These are phyloP conservation scores for Iris macrosiphon DNA, from an alignment of 106 monocot genomes.

Conservation along the genomic window DNA sequence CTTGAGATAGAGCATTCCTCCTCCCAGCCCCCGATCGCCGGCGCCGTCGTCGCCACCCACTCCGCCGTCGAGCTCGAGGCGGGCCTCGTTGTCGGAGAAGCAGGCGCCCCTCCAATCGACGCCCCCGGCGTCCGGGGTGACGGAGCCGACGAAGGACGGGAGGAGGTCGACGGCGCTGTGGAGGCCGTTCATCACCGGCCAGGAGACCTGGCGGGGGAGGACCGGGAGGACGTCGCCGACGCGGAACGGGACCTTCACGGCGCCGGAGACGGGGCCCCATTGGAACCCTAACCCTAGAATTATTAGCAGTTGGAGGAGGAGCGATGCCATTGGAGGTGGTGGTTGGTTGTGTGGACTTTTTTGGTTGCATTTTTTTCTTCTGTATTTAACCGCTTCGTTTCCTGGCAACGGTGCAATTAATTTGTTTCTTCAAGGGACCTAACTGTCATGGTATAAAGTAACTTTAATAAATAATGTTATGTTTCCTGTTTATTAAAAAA, in stretches of 20 bases:
- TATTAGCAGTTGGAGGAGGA: too few relatives aligned
- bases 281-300: slow-evolving; percentile 4
- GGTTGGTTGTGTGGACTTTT: too few relatives aligned
- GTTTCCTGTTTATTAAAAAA: too few relatives aligned
- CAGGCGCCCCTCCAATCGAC: slow-evolving; percentile 51
- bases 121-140: slow-evolving; percentile 15
- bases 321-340: too few relatives aligned
- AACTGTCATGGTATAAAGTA: too few relatives aligned
- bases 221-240: slow-evolving; percentile 47
- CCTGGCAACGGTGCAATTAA: too few relatives aligned
- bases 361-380: too few relatives aligned
- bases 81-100: slow-evolving; percentile 43
- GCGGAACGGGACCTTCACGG: slow-evolving; percentile 33
- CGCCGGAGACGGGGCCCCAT: background rate
- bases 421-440: too few relatives aligned
- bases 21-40: too few relatives aligned
- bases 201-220: slow-evolving; percentile 47
- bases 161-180: slow-evolving; percentile 69
- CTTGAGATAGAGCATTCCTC: too few relatives aligned
- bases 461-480: too few relatives aligned
- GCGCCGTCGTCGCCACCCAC: slow-evolving; percentile 34
- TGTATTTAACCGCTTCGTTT: too few relatives aligned
- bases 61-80: slow-evolving; percentile 34
- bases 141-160: slow-evolving; percentile 48
- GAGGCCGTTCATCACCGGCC: slow-evolving; percentile 50